Conservation (phyloP, 768 basidiomycete genomes). For the Grammothele lineata region DNA sequence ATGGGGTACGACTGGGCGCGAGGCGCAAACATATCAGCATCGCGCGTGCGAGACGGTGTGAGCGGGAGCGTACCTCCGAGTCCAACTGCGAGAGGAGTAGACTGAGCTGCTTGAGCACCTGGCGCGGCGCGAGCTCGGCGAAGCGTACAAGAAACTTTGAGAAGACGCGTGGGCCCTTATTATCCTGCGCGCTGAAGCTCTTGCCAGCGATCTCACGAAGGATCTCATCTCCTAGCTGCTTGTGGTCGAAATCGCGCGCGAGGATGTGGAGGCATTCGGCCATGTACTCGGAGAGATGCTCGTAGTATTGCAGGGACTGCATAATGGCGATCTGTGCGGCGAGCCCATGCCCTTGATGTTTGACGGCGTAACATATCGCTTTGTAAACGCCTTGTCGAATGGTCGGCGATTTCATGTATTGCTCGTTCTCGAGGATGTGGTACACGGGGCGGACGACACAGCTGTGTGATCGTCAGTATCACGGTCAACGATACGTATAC, state of each 20-base stretch:
- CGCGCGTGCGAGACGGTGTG: background rate
- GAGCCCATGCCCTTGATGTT: conserved; percentile 80
- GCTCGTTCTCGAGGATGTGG: conserved; percentile 79
- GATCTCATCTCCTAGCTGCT: conserved; percentile 88
- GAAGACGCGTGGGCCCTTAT: conserved; percentile 83
- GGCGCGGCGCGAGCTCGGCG: conserved; percentile 73
- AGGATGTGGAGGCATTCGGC: conserved; percentile 83
- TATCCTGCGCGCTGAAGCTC: conserved; percentile 75
- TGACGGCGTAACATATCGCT: conserved; percentile 87
- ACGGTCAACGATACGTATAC: no score
- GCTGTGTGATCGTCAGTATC: conserved; percentile 33
- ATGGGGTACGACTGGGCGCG: conserved; percentile 84
- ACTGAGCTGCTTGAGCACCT: conserved; percentile 86
- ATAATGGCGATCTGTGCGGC: conserved; percentile 88
- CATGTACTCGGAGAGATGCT: conserved; percentile 92
- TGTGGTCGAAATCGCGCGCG: conserved; percentile 81
- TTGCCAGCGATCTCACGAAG: conserved; percentile 82
- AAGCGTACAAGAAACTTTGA: conserved; percentile 79
- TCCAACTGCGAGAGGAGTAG: conserved; percentile 83
- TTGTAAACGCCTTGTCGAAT: conserved; percentile 80
- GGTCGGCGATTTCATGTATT: conserved; percentile 75
- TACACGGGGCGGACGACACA: conserved; percentile 89
- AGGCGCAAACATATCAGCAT: no score
- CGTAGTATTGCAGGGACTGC: conserved; percentile 88
- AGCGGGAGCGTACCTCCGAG: conserved; percentile 59